Evolutionary conservation across 2,329 filamentous ascomycete genomes (phyloP).

Genomic region (Alternaria viburni): DNA sequence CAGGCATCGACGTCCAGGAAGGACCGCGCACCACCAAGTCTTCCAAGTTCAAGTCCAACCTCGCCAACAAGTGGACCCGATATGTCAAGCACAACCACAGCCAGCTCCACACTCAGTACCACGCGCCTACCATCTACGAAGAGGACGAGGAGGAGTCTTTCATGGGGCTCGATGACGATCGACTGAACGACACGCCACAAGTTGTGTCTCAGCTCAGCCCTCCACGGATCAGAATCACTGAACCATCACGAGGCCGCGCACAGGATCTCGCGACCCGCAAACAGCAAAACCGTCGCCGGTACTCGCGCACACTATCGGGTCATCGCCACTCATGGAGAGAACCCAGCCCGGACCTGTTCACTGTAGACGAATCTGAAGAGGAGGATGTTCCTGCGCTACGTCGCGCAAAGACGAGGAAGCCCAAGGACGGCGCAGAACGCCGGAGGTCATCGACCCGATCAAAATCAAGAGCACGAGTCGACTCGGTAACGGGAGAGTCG

Average conservation of each 20-base stretch:
- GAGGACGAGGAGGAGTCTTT: slow-evolving; percentile 45
- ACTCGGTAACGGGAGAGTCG: slow-evolving; percentile 36
- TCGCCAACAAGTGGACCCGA: slow-evolving; percentile 50
- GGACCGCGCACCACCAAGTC: slow-evolving; percentile 39
- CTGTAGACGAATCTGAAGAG: slow-evolving; percentile 51
- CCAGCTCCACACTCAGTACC: slow-evolving; percentile 42
- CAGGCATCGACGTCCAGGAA: slow-evolving; percentile 46
- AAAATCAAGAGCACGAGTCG: slow-evolving; percentile 33
- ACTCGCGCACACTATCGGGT: slow-evolving; percentile 47
- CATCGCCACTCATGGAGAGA: slow-evolving; percentile 52
- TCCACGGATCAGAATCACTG: slow-evolving; percentile 35
- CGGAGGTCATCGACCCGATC: slow-evolving; percentile 42
- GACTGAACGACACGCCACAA: slow-evolving; percentile 40
- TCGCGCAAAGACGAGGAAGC: slow-evolving; percentile 38
- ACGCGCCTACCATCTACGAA: slow-evolving; percentile 32
- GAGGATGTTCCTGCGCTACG: slow-evolving; percentile 35
- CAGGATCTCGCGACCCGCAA: slow-evolving; percentile 45
- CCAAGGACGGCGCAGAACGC: slow-evolving; percentile 44
- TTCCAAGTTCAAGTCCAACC: slow-evolving; percentile 47
- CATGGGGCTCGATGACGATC: slow-evolving; percentile 46
- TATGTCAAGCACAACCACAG: slow-evolving; percentile 48
- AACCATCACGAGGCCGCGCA: slow-evolving; percentile 46
- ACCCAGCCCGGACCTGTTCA: slow-evolving; percentile 51
- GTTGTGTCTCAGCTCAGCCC: slow-evolving; percentile 37
- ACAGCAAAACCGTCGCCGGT: slow-evolving; percentile 37